Evolutionary conservation across 1,284 basidiomycete genomes (phyloP), one percentile per base, ranked within the genome.

Genomic region (Cutaneotrichosporon cavernicola): DNA sequence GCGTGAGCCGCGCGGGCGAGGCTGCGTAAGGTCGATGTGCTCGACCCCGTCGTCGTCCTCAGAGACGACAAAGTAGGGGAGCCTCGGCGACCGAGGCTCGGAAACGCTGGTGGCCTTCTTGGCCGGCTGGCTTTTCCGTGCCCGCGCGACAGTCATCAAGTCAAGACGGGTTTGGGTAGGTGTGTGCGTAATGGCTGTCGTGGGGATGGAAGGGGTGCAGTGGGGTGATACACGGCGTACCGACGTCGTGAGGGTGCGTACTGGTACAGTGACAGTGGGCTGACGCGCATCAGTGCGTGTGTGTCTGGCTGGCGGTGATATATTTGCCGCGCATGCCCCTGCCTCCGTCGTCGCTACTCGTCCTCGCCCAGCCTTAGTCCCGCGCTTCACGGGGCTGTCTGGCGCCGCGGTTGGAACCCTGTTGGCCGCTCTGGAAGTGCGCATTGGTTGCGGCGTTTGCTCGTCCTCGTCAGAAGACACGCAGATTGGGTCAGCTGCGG

Each of bases 21-120:
- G 57, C 43, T 51, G 21, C 5, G 59, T 60, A 34, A 65, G 22
- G 60, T 61, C 46, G 16, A 65, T 55, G 43, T 58, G 56, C 43
- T 65, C 60, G 13, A 55, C 40, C n/a, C 63, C 63, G 7, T 65
- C 60, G 4, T 34, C 51, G 38, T 61, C 63, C 49, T 55, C 22
- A 16, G 21, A 38, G 31, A 59, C 30, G 6, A 59, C 32, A 50
- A 16, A 32, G 55, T 58, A 32, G 21, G 58, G 47, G 10, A 61
- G 30, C 49, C 16, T 50, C 7, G 47, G 16, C 10, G 22, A 22
- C 14, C 14, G 30, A 31, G 26, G 51, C 7, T n/a, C 14, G 31
- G 57, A 4, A 14, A 21, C 8, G 18, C n/a, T 16, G 31, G 21
- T 5, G 4, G 30, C 2, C 26, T 43, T 47, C 22, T n/a, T 26